These are phyloP conservation scores for Suillus cothurnatus DNA, from an alignment of 768 basidiomycete genomes.

Conservation along the genomic window DNA sequence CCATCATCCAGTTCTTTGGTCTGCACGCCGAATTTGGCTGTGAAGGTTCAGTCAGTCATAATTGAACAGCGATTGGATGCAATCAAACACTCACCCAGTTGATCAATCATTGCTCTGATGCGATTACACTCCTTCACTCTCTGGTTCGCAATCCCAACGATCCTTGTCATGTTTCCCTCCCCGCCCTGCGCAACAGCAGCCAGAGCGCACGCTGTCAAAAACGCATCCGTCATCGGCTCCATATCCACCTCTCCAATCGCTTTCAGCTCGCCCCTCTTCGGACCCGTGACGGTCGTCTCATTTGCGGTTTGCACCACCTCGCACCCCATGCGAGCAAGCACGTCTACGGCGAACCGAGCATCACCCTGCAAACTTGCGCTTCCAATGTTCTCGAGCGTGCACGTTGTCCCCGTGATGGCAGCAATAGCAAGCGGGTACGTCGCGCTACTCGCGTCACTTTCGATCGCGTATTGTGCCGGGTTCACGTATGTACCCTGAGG, in stretches of 20 bases:
- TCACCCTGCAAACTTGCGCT: constrained; percentile 94
- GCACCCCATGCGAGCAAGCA: constrained; percentile 95
- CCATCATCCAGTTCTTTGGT: constrained; percentile 94
- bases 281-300: constrained; percentile 91
- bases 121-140: constrained; percentile 98
- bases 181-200: constrained; percentile 83
- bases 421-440: constrained; percentile 98
- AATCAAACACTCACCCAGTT: constrained; percentile 64
- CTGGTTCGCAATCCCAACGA: constrained; percentile 96
- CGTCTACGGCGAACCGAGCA: constrained; percentile 90
- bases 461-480: constrained; percentile 84
- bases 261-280: constrained; percentile 76
- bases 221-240: constrained; percentile 99
- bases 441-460: constrained; percentile 93
- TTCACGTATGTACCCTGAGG: constrained; percentile 79
- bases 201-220: constrained; percentile 91
- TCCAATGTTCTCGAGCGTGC: constrained; percentile 93
- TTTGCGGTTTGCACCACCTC: constrained; percentile 83
- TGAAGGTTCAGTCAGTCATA: neutral
- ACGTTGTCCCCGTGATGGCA: constrained; percentile 95
- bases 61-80: neutral
- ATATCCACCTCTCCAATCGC: constrained; percentile 85
- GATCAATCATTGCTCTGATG: constrained; percentile 94
- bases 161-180: constrained; percentile 64
- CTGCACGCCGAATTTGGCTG: constrained; percentile 93